These are phyloP conservation scores for Colletotrichum godetiae DNA, from an alignment of 2,329 filamentous ascomycete species.

Conservation along the genomic window DNA sequence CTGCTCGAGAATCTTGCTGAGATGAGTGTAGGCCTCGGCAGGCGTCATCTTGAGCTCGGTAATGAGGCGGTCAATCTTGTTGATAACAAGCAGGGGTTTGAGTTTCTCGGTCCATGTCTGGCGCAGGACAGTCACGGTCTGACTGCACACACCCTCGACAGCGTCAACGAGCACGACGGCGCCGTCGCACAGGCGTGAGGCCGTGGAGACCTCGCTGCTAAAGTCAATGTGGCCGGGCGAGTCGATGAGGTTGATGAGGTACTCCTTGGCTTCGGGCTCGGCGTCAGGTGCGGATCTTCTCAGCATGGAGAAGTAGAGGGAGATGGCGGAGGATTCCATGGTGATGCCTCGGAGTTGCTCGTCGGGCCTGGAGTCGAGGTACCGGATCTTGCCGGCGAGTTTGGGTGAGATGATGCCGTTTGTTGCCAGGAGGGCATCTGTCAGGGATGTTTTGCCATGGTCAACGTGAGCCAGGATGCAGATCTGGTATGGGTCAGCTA, in stretches of 20 bases:
- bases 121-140: conserved; percentile 95
- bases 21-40: conserved; percentile 86
- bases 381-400: conserved; percentile 96
- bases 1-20: conserved; percentile 91
- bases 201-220: conserved; percentile 96
- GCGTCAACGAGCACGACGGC: conserved; percentile 95
- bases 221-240: conserved; percentile 99
- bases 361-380: conserved; percentile 94
- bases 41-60: conserved; percentile 96
- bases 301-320: conserved; percentile 93
- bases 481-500: conserved; percentile 66
- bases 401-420: conserved; percentile 99
- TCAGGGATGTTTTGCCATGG: conserved; percentile 97
- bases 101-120: conserved; percentile 97
- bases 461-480: conserved; percentile 97
- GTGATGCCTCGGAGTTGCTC: conserved; percentile 97
- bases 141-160: conserved; percentile 97
- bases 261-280: conserved; percentile 81
- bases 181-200: conserved; percentile 92
- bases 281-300: conserved; percentile 77
- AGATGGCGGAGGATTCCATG: conserved; percentile 99
- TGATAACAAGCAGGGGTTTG: conserved; percentile 94
- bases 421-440: conserved; percentile 94
- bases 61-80: conserved; percentile 96
- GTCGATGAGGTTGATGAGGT: conserved; percentile 96